phyloP scores from a whole-genome alignment of 1,284 basidiomycete genomes.

The Athelia sp. region DNA sequence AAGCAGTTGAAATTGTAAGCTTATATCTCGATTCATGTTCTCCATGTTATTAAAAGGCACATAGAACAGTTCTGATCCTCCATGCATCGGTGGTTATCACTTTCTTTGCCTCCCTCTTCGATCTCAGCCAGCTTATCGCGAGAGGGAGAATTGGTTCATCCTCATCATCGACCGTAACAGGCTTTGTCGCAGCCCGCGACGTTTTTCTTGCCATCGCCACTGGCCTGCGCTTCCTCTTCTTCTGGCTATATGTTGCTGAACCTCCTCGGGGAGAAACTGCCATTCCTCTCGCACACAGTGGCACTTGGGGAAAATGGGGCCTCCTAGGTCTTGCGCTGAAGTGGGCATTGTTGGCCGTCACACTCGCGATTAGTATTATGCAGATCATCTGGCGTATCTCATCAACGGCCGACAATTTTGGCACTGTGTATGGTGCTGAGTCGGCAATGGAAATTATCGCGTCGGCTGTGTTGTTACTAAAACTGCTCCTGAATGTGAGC shows the following conservation, averaged over 20 bases:
- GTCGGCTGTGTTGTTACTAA: conserved; percentile 56
- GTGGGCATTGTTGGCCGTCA: conserved; percentile 39
- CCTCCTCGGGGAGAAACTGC: conserved; percentile 42
- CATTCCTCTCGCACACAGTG: conserved; percentile 39
- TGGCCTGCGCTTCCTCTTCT: conserved; percentile 59
- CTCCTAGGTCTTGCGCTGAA: conserved; percentile 46
- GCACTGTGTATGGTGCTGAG: conserved; percentile 53
- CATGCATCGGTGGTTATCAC: conserved; percentile 52
- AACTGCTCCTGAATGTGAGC: conserved; percentile 54
- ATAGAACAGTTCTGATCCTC: conserved; percentile 48
- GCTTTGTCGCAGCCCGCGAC: conserved; percentile 52
- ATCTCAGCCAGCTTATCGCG: conserved; percentile 53
- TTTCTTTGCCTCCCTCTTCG: conserved; percentile 60
- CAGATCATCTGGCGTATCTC: conserved; percentile 63
- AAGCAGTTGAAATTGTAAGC: conserved; percentile 55
- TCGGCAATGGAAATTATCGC: conserved; percentile 52
- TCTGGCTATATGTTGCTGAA: conserved; percentile 60
- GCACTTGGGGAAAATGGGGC: conserved; percentile 63
- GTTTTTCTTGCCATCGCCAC: conserved; percentile 51
- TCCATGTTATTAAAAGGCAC: too few species aligned
- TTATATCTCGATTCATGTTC: too few species aligned
- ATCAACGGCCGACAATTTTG: conserved; percentile 27
- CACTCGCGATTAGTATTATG: conserved; percentile 43
- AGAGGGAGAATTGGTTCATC: conserved; percentile 26
- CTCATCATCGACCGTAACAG: conserved; percentile 27